Percentiles rank a stretch among this genome's conserved stretches.
These are phyloP conservation scores for Pyrenophora seminiperda DNA, from an alignment of 2,329 filamentous ascomycete species.

Conservation along the genomic window DNA sequence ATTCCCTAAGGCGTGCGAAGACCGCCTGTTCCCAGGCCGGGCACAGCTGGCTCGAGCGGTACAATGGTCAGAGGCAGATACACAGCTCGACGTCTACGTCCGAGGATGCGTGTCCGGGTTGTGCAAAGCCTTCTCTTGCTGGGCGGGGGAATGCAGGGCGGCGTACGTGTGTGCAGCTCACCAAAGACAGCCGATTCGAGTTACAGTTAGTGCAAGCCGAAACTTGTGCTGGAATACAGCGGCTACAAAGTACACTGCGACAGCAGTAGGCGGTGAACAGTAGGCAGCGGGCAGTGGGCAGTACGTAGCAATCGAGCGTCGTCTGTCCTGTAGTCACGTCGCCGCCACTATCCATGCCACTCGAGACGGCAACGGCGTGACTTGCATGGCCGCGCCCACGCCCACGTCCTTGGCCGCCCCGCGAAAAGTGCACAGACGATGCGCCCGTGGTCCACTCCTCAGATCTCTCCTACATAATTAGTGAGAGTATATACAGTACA, in stretches of 20 bases:
- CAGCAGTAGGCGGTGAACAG: background rate
- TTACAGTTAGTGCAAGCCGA: slow-evolving; percentile 14
- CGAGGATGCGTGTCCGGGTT: slow-evolving; percentile 16
- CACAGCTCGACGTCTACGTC: slow-evolving; percentile 11
- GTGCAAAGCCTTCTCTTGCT: slow-evolving; percentile 18
- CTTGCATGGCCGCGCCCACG: slow-evolving; percentile 29
- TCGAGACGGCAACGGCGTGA: slow-evolving; percentile 21
- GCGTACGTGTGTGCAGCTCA: slow-evolving; percentile 17
- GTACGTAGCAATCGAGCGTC: slow-evolving; percentile 12
- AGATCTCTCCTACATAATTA: too few species aligned
- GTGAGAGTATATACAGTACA: too few species aligned
- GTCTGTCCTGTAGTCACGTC: slow-evolving; percentile 12
- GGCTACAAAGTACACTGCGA: background rate
- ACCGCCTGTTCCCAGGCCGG: slow-evolving; percentile 33
- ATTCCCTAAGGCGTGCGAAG: slow-evolving; percentile 42
- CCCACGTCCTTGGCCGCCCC: slow-evolving; percentile 19
- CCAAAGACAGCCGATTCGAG: slow-evolving; percentile 5
- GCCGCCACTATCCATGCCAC: slow-evolving; percentile 14
- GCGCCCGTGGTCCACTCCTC: slow-evolving; percentile 17
- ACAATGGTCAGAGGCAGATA: background rate
- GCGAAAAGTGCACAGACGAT: slow-evolving; percentile 25
- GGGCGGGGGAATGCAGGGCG: slow-evolving; percentile 12
- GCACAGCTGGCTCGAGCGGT: background rate
- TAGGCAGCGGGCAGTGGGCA: slow-evolving; percentile 11
- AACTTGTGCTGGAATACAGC: slow-evolving; percentile 2